These are phyloP conservation scores for Odontarrhena argentea DNA, from an alignment of 345 rosid genomes.

Conservation along the genomic window DNA sequence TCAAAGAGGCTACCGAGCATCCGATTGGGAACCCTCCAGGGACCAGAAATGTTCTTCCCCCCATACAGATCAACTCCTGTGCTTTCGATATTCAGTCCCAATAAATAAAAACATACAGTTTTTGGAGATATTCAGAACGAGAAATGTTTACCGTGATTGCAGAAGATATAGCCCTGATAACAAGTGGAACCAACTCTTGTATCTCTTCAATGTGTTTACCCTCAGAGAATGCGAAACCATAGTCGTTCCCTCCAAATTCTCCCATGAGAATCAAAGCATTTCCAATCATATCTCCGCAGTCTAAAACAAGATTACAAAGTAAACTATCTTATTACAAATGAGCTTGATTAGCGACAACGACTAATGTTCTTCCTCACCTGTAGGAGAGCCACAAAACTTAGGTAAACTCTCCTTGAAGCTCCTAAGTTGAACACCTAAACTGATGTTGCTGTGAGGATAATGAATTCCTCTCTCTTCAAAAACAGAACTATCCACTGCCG, in stretches of 20 bases:
- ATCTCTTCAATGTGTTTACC: constrained; percentile 32
- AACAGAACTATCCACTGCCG: constrained; percentile 36
- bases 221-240: constrained; percentile 30
- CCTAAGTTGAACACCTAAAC: constrained; percentile 38
- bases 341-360: not conserved
- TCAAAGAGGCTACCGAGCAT: constrained; percentile 39
- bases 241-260: constrained; percentile 66
- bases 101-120: not conserved
- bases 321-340: not conserved
- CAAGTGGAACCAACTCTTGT: constrained; percentile 43
- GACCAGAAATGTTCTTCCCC: constrained; percentile 52
- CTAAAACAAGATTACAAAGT: constrained; percentile 18
- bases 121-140: not conserved
- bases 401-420: constrained; percentile 41
- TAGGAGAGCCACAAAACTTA: constrained; percentile 37
- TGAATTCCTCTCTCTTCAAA: constrained; percentile 33
- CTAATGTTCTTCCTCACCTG: constrained; percentile 21
- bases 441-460: not conserved
- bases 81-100: constrained; percentile 8
- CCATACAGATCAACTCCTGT: constrained; percentile 51
- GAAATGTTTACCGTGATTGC: constrained; percentile 40
- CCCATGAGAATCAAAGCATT: constrained; percentile 52
- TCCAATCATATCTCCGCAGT: constrained; percentile 40
- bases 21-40: constrained; percentile 51
- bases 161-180: constrained; percentile 37